Conservation (phyloP, 176 grass and related monocot genomes). For the Bolboschoenus planiculmis region DNA sequence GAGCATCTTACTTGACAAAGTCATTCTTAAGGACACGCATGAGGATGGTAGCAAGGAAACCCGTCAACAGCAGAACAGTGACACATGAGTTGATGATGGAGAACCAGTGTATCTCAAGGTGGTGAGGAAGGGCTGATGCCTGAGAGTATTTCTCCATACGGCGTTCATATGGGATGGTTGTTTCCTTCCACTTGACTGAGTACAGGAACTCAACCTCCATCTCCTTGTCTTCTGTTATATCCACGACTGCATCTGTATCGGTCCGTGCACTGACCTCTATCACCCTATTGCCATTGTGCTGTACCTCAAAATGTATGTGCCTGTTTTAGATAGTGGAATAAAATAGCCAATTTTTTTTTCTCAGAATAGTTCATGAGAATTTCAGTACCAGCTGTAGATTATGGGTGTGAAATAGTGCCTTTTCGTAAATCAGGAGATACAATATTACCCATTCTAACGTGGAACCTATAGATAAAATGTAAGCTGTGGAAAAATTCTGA, state of each 20-base stretch:
- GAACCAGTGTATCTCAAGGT: constrained; percentile 99
- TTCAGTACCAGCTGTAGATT: neutral
- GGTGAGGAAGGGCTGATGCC: constrained; percentile 83
- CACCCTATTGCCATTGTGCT: constrained; percentile 66
- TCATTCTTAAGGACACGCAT: constrained; percentile 94
- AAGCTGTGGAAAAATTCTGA: neutral
- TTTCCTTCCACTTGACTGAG: constrained; percentile 87
- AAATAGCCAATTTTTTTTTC: neutral
- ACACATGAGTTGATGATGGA: constrained; percentile 96
- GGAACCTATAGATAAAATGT: neutral
- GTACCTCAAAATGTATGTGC: constrained; percentile 90
- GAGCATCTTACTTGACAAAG: constrained; percentile 72
- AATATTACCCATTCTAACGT: neutral
- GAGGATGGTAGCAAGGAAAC: constrained; percentile 84
- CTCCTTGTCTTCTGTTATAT: constrained; percentile 78
- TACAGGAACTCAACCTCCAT: constrained; percentile 77
- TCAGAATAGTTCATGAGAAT: neutral
- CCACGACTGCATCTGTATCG: constrained; percentile 58
- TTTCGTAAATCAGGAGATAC: neutral
- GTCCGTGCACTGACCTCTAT: constrained; percentile 80
- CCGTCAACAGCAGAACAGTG: constrained; percentile 74
- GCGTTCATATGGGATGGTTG: constrained; percentile 59
- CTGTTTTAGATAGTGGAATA: constrained; percentile 32
- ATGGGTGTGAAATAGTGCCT: neutral
- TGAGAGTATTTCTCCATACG: constrained; percentile 94